phyloP scores from a whole-genome alignment of 768 basidiomycete species.

The Mycena latifolia region DNA sequence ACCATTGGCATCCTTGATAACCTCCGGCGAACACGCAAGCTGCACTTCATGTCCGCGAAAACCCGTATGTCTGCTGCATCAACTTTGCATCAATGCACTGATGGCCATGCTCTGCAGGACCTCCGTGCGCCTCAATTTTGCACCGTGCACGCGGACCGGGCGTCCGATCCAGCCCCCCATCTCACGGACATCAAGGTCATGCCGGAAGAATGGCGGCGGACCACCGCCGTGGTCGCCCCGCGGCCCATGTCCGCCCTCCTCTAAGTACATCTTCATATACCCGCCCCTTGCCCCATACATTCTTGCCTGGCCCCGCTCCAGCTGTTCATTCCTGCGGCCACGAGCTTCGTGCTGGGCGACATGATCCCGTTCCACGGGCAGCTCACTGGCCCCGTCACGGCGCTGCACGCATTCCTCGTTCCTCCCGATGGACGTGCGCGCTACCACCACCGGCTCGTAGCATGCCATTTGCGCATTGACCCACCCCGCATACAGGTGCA shows the following conservation, averaged over 20 bases:
- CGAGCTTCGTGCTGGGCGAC: slow-evolving; percentile 12
- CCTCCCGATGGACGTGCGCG: neutral
- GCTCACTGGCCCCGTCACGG: slow-evolving; percentile 6
- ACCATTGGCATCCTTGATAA: slow-evolving; percentile 52
- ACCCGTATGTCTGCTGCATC: neutral
- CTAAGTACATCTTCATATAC: slow-evolving; percentile 10
- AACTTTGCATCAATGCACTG: neutral
- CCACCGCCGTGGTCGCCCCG: neutral
- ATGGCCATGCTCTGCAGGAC: neutral
- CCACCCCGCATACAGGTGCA: no score
- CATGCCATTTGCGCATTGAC: no score
- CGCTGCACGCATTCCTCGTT: slow-evolving; percentile 24
- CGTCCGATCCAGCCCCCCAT: slow-evolving; percentile 8
- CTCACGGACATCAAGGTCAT: slow-evolving; percentile 17
- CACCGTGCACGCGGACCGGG: slow-evolving; percentile 14
- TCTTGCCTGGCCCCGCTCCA: neutral
- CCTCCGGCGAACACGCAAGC: slow-evolving; percentile 39
- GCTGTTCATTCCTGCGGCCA: slow-evolving; percentile 17
- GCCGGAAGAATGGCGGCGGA: slow-evolving; percentile 22
- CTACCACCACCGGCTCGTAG: no score
- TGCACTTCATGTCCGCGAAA: neutral
- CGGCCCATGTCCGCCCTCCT: no score
- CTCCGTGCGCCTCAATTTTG: slow-evolving; percentile 1
- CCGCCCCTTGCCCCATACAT: neutral
- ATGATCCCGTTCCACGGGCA: slow-evolving; percentile 22